Base-by-base conservation (phyloP, 495 filamentous ascomycete species). In the Haplographium delicatum region DNA sequence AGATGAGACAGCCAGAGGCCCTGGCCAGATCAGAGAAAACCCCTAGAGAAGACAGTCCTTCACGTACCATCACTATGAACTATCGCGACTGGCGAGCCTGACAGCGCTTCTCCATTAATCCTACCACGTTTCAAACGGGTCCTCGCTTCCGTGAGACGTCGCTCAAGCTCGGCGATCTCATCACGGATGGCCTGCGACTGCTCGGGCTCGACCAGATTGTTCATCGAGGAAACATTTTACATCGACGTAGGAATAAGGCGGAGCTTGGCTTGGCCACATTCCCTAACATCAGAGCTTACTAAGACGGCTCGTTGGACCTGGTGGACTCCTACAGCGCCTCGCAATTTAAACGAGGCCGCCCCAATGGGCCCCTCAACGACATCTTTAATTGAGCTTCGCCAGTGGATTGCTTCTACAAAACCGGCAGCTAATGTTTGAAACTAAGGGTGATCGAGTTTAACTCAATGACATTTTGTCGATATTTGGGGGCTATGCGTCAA, bases 161-260 rank as follows among this genome's bases (percentile, higher is more conserved):
- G 41, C 52, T 82, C 74, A 30, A 83, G 73, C 53, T 73, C 69
- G 16, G 57, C 61, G 47, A 83, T 75, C 62, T 82, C 76, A 59
- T 74, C 66, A 54, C 70, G 44, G 39, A 82, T 52, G 43, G 64
- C 53, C 31, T 62, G 58, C 44, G 59, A 51, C 49, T 57, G 46
- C 24, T 42, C 16, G 25, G 26, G 56, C 54, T 46, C 45, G 35
- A 24, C 42, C 37, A 40, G 23, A 15, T 26, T 38, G 50, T 20
- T 54, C 58, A 58, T 58, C 35, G 51, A 46, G 25, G 20, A 5
- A 46, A 28, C 58, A 54, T 54, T 35, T 35, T 50, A 24, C 6
- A 26, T 53, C 27, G 22, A 20, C 7, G 15, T 40, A 18, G 11
- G 11, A 26, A 37, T 9, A 26, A 39, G 13, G 6, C 18, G 6